phyloP scores from a whole-genome alignment of 768 basidiomycete genomes.

The Suillus alpinus region DNA sequence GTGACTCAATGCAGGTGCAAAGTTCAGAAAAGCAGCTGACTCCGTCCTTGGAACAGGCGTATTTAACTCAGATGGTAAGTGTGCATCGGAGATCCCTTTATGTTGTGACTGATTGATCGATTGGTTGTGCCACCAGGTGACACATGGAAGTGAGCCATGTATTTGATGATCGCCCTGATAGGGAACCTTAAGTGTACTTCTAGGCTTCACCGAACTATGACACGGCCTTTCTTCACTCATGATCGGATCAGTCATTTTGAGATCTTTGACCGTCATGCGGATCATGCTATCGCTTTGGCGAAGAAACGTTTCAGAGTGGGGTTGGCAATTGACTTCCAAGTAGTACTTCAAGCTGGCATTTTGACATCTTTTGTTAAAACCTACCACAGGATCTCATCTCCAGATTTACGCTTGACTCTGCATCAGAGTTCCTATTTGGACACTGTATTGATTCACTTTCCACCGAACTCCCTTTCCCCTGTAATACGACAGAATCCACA shows the following conservation, averaged over 20 bases:
- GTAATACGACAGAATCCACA: conserved; percentile 15
- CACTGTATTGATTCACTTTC: conserved; percentile 38
- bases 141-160: conserved; percentile 57
- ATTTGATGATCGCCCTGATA: not conserved
- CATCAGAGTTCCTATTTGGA: conserved; percentile 53
- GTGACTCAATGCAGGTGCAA: conserved; percentile 23
- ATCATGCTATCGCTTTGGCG: conserved; percentile 43
- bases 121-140: conserved; percentile 40
- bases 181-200: not conserved
- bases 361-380: not conserved
- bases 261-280: conserved; percentile 54
- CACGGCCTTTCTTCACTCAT: conserved; percentile 66
- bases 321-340: conserved; percentile 57
- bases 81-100: not conserved
- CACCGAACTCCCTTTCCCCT: conserved; percentile 37
- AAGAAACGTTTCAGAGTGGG: conserved; percentile 43
- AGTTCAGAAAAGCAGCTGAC: conserved; percentile 28
- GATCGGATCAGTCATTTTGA: conserved; percentile 63
- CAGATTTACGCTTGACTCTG: conserved; percentile 51
- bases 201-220: conserved; percentile 64
- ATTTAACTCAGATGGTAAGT: conserved; percentile 52
- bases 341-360: conserved; percentile 11
- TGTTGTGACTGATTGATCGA: conserved; percentile 3
- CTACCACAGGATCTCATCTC: conserved; percentile 38
- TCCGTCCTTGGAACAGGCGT: conserved; percentile 49